Conservation (phyloP, 106 monocot species). For the Dioscorea dumetorum region DNA sequence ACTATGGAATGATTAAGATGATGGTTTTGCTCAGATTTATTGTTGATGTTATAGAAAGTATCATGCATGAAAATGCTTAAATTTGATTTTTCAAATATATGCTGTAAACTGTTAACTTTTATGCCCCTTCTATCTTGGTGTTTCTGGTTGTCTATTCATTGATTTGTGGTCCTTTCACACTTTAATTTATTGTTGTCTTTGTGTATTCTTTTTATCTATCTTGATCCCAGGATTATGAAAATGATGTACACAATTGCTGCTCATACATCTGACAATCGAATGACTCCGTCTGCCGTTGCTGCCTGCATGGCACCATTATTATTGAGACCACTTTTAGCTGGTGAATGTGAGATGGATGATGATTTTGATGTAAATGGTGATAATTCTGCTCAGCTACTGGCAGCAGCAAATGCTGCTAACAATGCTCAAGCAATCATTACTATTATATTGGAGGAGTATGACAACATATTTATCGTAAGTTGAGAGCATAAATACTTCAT, state of each 20-base stretch:
- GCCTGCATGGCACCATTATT: constrained; percentile 99
- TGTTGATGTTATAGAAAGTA: no score
- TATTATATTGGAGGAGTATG: constrained; percentile 83
- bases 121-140: no score
- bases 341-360: constrained; percentile 98
- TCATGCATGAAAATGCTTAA: no score
- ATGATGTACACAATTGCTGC: constrained; percentile 92
- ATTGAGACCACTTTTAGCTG: constrained; percentile 87
- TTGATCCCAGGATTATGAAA: constrained; percentile 69
- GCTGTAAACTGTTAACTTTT: no score
- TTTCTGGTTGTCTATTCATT: neutral
- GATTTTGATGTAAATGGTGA: constrained; percentile 83
- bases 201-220: neutral
- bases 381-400: constrained; percentile 93
- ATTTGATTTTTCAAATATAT: no score
- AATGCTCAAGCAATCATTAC: constrained; percentile 91
- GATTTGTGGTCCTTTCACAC: no score
- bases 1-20: no score
- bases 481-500: no score
- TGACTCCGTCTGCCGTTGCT: constrained; percentile 95
- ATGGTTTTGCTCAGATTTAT: no score
- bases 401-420: constrained; percentile 98
- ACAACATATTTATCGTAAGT: constrained; percentile 85
- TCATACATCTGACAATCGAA: constrained; percentile 82
- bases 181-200: no score